These are phyloP conservation scores for Capillidium rhysosporum DNA, from an alignment of 371 early-diverging fungal genomes.

Conservation along the genomic window DNA sequence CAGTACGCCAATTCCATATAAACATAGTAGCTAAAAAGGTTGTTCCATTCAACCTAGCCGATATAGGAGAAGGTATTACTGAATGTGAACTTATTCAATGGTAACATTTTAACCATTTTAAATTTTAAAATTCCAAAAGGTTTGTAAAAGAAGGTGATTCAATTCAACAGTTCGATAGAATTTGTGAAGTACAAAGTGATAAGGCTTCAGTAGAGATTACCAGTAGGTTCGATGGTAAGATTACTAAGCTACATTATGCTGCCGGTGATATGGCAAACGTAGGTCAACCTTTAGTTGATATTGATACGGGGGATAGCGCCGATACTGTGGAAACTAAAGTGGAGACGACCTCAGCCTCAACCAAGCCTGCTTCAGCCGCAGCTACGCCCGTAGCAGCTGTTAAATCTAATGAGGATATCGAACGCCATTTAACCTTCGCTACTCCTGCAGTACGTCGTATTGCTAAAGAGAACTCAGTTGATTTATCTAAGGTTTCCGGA, in stretches of 20 bases:
- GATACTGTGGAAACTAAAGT: slow-evolving; percentile 10
- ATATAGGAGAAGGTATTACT: slow-evolving; percentile 96
- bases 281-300: slow-evolving; percentile 84
- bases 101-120: slow-evolving; percentile 20
- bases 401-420: neutral
- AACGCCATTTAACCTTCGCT: slow-evolving; percentile 23
- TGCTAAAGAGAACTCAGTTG: slow-evolving; percentile 58
- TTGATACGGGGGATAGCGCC: slow-evolving; percentile 42
- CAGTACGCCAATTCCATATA: slow-evolving; percentile 14
- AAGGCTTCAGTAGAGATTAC: slow-evolving; percentile 97
- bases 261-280: slow-evolving; percentile 84
- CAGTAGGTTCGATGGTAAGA: slow-evolving; percentile 76
- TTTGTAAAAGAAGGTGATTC: slow-evolving; percentile 76
- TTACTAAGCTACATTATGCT: slow-evolving; percentile 57
- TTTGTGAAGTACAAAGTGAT: slow-evolving; percentile 94
- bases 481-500: slow-evolving; percentile 46
- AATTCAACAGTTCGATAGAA: slow-evolving; percentile 82
- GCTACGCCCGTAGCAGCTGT: slow-evolving; percentile 3
- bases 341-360: slow-evolving; percentile 13
- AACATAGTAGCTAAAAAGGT: slow-evolving; percentile 16
- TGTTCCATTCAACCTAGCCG: slow-evolving; percentile 79
- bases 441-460: slow-evolving; percentile 87
- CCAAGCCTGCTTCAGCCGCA: slow-evolving; percentile 12
- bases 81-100: slow-evolving; percentile 94
- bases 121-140: slow-evolving; percentile 20